Conservation (phyloP, 2,329 filamentous ascomycete species). For the Rhynchosporium secalis region DNA sequence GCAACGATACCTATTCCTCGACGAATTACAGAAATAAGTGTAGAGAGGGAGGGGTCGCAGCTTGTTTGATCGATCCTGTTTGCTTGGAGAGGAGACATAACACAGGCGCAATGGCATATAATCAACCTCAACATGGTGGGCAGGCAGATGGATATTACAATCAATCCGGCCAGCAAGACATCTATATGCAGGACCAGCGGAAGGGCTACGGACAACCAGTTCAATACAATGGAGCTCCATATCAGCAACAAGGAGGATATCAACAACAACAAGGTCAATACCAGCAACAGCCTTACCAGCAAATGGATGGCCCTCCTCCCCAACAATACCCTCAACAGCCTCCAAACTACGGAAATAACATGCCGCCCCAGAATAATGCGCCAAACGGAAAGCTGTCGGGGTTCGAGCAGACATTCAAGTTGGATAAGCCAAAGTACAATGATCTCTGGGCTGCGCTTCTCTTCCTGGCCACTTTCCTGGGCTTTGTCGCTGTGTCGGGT, state of each 20-base stretch:
- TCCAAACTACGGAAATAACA: constrained; percentile 27
- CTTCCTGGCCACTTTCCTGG: constrained; percentile 68
- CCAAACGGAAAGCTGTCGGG: constrained; percentile 17
- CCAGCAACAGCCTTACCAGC: constrained; percentile 22
- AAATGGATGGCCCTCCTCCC: constrained; percentile 16
- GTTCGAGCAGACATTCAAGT: constrained; percentile 81
- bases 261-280: constrained; percentile 22
- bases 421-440: constrained; percentile 84
- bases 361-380: constrained; percentile 10
- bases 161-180: constrained; percentile 26
- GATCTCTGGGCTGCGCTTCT: constrained; percentile 87
- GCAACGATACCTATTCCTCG: not conserved
- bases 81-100: not conserved
- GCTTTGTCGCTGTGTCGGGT: constrained; percentile 75
- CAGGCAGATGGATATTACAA: constrained; percentile 31
- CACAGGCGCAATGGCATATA: constrained; percentile 29
- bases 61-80: not conserved
- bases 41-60: not conserved
- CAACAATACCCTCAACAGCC: constrained; percentile 27
- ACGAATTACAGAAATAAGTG: not conserved
- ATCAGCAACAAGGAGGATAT: constrained; percentile 18
- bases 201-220: constrained; percentile 1
- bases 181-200: constrained; percentile 21
- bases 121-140: constrained; percentile 32
- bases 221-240: not conserved